Conservation (phyloP, 2,329 filamentous ascomycete species). For the Xylariaceae sp. region DNA sequence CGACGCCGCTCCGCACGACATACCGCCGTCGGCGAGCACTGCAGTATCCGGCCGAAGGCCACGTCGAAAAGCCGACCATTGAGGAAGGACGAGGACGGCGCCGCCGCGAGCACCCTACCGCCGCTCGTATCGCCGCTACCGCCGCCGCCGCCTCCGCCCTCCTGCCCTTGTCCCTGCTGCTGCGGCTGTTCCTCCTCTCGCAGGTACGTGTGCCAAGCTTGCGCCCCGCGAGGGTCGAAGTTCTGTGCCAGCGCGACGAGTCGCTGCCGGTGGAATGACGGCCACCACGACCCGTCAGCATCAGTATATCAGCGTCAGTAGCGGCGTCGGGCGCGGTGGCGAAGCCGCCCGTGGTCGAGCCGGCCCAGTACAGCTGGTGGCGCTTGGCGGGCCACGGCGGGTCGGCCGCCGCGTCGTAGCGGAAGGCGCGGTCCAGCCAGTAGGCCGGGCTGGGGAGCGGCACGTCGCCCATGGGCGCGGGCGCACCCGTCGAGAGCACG, state of each 20-base stretch:
- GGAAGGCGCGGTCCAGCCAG: constrained; percentile 30
- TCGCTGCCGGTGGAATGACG: constrained; percentile 39
- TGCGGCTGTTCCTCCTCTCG: constrained; percentile 9
- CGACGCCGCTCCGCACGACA: constrained; percentile 29
- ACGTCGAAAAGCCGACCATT: constrained; percentile 34
- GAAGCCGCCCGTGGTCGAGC: constrained; percentile 45
- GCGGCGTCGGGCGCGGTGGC: constrained; percentile 7
- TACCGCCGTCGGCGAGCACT: constrained; percentile 31
- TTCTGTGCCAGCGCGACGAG: constrained; percentile 32
- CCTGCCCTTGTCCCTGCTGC: constrained; percentile 7
- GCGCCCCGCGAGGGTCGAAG: constrained; percentile 10
- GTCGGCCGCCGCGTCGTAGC: constrained; percentile 34
- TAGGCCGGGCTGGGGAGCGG: constrained; percentile 45
- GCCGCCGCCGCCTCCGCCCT: not conserved
- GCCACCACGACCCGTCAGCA: constrained; percentile 27
- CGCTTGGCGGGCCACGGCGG: constrained; percentile 40
- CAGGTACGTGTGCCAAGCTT: constrained; percentile 25
- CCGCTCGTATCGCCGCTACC: not conserved
- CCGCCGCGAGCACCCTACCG: no score
- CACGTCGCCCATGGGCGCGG: constrained; percentile 43
- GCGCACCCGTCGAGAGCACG: constrained; percentile 36
- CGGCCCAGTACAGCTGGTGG: constrained; percentile 49
- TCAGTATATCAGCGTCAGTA: no score
- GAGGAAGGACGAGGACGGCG: constrained; percentile 27
- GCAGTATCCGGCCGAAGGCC: constrained; percentile 37